Evolutionary conservation across 1,284 basidiomycete species (phyloP).

Genomic region (Fomes fomentarius): DNA sequence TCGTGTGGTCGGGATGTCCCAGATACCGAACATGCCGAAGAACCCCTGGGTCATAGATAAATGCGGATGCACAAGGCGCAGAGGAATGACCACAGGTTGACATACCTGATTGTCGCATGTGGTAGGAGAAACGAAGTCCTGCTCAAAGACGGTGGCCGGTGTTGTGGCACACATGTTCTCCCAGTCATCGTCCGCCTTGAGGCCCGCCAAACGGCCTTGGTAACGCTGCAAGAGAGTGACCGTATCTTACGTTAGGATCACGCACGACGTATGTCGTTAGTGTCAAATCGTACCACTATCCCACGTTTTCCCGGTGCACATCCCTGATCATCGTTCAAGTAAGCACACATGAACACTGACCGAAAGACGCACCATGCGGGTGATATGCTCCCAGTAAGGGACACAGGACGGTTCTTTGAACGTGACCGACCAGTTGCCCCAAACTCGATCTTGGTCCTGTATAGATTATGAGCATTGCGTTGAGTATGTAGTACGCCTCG

Average conservation of each 20-base stretch:
- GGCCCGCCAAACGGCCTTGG: slow-evolving; percentile 4
- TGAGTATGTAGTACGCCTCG: not conserved
- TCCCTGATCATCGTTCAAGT: not conserved
- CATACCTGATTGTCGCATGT: not conserved
- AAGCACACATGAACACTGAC: not conserved
- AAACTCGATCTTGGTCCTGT: not conserved
- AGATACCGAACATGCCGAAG: too few relatives aligned
- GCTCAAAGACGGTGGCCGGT: not conserved
- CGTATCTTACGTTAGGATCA: too few relatives aligned
- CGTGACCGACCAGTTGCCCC: slow-evolving; percentile 3
- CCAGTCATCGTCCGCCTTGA: slow-evolving; percentile 9
- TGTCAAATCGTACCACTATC: not conserved
- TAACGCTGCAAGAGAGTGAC: not conserved
- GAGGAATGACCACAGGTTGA: slow-evolving; percentile 1
- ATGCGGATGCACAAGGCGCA: not conserved
- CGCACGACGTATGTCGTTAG: too few relatives aligned
- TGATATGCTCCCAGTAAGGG: slow-evolving; percentile 9
- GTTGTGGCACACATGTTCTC: slow-evolving; percentile 9
- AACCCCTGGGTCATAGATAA: too few relatives aligned
- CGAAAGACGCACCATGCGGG: not conserved
- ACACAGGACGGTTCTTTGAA: slow-evolving; percentile 2
- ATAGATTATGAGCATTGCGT: not conserved
- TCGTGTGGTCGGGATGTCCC: too few relatives aligned
- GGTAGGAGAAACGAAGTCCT: not conserved
- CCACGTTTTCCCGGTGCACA: not conserved